Base-by-base conservation (phyloP, 176 grass and related monocot genomes). In the Triticum aestivum region DNA sequence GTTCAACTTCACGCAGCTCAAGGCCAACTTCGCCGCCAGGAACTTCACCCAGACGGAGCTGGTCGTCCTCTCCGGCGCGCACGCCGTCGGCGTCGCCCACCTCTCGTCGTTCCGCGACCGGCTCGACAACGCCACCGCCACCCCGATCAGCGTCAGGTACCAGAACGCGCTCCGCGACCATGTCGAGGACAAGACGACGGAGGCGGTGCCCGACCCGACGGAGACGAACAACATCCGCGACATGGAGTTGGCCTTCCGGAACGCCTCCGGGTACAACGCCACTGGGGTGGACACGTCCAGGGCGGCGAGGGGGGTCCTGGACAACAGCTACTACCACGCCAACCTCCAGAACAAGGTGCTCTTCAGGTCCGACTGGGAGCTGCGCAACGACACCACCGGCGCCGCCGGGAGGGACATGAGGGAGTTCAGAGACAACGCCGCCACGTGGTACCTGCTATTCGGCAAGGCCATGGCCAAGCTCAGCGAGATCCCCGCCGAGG, bases 21-120 rank as follows among this genome's bases (percentile, higher is more conserved):
- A 80, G 64, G 66, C 56, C 23, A 73, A 47, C 7, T 89, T 88
- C 79, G 65, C 45, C 26, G 27, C 23, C 67, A 76, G 67, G 63
- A 80, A 80, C 59, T 78, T 94, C 23, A 61, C 20, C 63, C 29
- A 70, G 13, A 42, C 9, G 47, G 89, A 91, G 71, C 92, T 94
- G 68, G 82, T 83, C 47, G 78, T 79, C 47, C 44, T 93, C 61
- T 62, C 86, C 47, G 89, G 86, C 20, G 86, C 86, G 13, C 91
- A 93, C 65, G 62, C 80, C 6, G 65, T 93, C 70, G 91, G 86
- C 63, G 49, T 86, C 18, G 82, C 71, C 29, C 92, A 88, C 79
- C 79, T 38, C 14, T 41, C 80, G 4, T 86, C 78, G 33, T 85
- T 90, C 77, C 45, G 27, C 1, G 88, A 83, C 54, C 81, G 92